phyloP scores from a whole-genome alignment of 192 early-diverging fungal species.

The Podila horticola region DNA sequence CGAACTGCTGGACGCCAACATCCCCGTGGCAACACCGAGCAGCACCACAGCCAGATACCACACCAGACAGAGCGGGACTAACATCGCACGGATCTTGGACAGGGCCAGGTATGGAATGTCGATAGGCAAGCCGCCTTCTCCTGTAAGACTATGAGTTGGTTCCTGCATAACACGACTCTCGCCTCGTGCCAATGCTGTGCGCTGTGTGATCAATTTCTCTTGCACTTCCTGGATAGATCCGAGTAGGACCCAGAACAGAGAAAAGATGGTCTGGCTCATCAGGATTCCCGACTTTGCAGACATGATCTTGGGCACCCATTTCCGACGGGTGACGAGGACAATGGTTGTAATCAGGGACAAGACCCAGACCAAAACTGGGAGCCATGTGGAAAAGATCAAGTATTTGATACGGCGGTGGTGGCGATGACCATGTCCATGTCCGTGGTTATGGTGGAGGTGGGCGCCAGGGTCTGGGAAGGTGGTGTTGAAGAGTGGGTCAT shows the following conservation, averaged over 20 bases:
- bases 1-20: conserved; percentile 28
- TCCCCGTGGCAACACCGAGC: conserved; percentile 27
- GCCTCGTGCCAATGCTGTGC: not conserved
- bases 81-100: conserved; percentile 7
- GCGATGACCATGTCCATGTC: not conserved
- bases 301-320: conserved; percentile 21
- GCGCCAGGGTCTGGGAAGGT: not conserved
- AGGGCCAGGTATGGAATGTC: conserved; percentile 6
- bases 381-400: conserved; percentile 16
- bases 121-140: not conserved
- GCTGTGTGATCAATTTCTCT: conserved; percentile 2
- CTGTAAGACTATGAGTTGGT: not conserved
- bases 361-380: conserved; percentile 24
- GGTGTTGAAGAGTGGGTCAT: not conserved
- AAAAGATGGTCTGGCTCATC: conserved; percentile 31
- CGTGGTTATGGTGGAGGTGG: not conserved
- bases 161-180: not conserved
- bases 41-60: conserved; percentile 19
- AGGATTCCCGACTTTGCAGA: conserved; percentile 20
- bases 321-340: conserved; percentile 4
- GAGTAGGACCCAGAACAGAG: conserved; percentile 23
- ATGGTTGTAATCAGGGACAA: not conserved
- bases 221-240: conserved; percentile 29
- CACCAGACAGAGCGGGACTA: conserved; percentile 12
- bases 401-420: not conserved